These are phyloP conservation scores for Coemansia sp. DNA, from an alignment of 192 early-diverging fungal genomes.

Conservation along the genomic window DNA sequence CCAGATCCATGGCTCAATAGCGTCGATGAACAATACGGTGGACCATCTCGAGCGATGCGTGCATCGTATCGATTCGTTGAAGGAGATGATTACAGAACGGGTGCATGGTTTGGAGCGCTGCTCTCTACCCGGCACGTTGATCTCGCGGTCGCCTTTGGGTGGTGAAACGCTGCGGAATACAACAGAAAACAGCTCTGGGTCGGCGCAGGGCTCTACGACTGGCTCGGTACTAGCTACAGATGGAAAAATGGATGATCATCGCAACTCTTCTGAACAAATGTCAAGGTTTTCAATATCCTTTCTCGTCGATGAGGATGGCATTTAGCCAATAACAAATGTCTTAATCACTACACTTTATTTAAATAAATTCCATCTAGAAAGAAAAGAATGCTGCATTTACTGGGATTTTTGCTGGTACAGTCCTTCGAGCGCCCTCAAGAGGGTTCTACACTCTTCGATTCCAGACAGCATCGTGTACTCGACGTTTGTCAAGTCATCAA, in stretches of 20 bases:
- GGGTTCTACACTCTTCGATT: constrained; percentile 40
- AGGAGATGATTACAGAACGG: constrained; percentile 12
- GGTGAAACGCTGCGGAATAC: constrained; percentile 5
- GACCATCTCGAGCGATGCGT: constrained; percentile 20
- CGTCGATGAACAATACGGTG: constrained; percentile 17
- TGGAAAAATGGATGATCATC: neutral
- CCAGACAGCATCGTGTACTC: constrained; percentile 39
- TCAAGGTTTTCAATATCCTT: constrained; percentile 32
- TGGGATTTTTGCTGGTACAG: constrained; percentile 7
- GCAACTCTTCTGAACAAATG: neutral
- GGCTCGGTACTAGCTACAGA: neutral
- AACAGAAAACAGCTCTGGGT: constrained; percentile 8
- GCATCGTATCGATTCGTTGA: constrained; percentile 26
- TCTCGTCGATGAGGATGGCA: constrained; percentile 15
- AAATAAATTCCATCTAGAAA: neutral
- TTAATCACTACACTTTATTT: too few species aligned
- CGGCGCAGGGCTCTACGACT: constrained; percentile 3
- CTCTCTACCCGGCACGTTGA: neutral
- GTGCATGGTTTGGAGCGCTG: constrained; percentile 6
- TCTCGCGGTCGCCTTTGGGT: neutral
- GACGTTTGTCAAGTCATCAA: constrained; percentile 38
- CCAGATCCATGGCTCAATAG: neutral
- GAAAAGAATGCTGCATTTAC: neutral
- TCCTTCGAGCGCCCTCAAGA: constrained; percentile 28
- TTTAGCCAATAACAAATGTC: too few species aligned